Base-by-base conservation (phyloP, 2,329 filamentous ascomycete genomes). In the Clonostachys byssicola region DNA sequence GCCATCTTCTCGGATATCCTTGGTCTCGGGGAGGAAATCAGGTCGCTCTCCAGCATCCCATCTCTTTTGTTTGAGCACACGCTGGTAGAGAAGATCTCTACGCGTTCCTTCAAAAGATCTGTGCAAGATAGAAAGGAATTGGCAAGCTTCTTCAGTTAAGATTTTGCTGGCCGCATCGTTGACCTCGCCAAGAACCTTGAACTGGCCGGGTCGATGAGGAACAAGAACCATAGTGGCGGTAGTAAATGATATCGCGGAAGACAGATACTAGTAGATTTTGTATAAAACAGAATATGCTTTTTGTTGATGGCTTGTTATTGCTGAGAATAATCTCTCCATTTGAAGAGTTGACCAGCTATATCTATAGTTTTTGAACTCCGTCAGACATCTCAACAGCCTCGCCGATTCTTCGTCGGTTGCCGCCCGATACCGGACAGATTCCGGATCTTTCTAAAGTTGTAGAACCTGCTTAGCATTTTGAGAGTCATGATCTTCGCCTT, bases 11-110 rank as follows among this genome's bases (percentile, higher is more conserved):
- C 90, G 88, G 66, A 95, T 90, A 73, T 91, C 85, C 72, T 81
- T 89, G 47, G 90, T 95, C 77, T 95, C 88, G 46, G 89, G 87
- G 41, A 95, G 80, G 74, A 95, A 95, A 68, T 95, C 89, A 52
- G 88, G 88, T 34, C 92, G 77, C 42, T 79, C 70, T 56, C 90
- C 90, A 66, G 84, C 85, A 73, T 95, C 90, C 51, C 95, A 83
- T 77, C 94, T 89, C 53, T 85, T 85, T 71, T 95, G 90, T 59
- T 89, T 85, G 55, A 85, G 73, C 55, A 85, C 77, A 55, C 90
- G 87, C 60, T 88, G 81, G 68, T 94, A 84, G 42, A 95, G 79
- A 39, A 95, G 81, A 34, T 81, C 76, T 73, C 92, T 94, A 66
- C 90, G 86, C 45, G 85, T 90, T 51, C 70, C 72, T 67, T 95